Base-by-base conservation (phyloP, 75 land plant genomes). In the Cunninghamia lanceolata region DNA sequence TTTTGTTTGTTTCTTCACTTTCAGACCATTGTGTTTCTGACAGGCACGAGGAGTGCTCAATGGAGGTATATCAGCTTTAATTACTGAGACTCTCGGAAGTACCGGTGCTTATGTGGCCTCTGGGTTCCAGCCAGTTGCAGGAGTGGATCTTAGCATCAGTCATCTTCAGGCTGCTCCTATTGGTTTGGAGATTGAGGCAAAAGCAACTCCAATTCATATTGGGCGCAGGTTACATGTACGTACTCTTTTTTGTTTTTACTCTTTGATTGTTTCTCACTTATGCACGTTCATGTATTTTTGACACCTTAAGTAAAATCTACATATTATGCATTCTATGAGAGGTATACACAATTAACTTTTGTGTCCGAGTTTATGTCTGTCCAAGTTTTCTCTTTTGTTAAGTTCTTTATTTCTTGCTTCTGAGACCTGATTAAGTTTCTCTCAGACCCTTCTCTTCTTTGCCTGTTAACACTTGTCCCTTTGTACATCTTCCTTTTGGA, bases 21-120 rank as follows among this genome's bases (percentile, higher is more conserved):
- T 73, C 11, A 34, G 14, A 73, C n/a, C 36, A 34, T 32, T 30
- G 75, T 34, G 36, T 8, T 73, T 73, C 36, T 73, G 9, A n/a
- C 85, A 91, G 92, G 74, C 89, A 19, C 86, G 32, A 83, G 87
- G 89, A 38, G 92, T 91, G 10, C 89, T 91, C 13, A 91, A 91
- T 83, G 92, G 91, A 32, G 92, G 92, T 71, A 45, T 90, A 35
- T 91, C 92, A 30, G 92, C 92, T 16, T 90, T 83, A 16, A 19
- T 91, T 68, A 89, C 92, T 3, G 92, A 91, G 91, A 30, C 56
- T 42, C 84, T 91, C 28, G 92, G 89, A 38, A 91, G 92, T 87
- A 13, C 87, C 19, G 91, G 89, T 25, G 92, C 92, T 38, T 82
- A 35, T 30, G 25, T 88, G 42, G 92, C 83, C 3, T 90, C 92